phyloP scores from a whole-genome alignment of 1,284 basidiomycete genomes.

The Wolfiporia cocos region DNA sequence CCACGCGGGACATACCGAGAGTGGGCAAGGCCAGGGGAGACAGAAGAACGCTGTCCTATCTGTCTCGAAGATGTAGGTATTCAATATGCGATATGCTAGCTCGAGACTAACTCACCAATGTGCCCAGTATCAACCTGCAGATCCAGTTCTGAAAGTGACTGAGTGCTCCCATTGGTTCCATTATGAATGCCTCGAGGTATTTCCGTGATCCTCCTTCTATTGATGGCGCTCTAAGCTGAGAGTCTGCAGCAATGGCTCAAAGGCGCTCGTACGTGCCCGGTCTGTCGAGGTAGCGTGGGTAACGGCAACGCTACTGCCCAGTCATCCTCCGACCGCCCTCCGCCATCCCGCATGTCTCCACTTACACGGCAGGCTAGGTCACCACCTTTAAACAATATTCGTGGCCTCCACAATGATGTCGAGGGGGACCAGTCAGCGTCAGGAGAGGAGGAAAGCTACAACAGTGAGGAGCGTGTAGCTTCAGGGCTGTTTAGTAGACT shows the following conservation, averaged over 20 bases:
- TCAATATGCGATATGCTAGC: neutral
- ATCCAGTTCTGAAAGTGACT: conserved; percentile 54
- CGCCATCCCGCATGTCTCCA: neutral
- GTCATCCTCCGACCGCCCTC: no score
- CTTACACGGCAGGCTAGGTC: neutral
- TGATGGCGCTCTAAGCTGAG: conserved; percentile 4
- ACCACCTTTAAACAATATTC: neutral
- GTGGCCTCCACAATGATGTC: neutral
- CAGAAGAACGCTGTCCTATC: conserved; percentile 69
- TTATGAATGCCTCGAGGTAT: conserved; percentile 63
- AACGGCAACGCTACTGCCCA: neutral
- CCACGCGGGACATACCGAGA: conserved; percentile 59
- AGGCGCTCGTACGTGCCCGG: conserved; percentile 22
- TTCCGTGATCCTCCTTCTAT: conserved; percentile 13
- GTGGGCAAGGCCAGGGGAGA: conserved; percentile 50
- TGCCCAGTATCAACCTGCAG: conserved; percentile 50
- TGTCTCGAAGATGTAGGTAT: conserved; percentile 70
- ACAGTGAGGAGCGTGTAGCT: neutral
- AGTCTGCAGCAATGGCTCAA: conserved; percentile 23
- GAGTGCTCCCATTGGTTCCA: conserved; percentile 75
- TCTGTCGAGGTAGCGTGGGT: conserved; percentile 19
- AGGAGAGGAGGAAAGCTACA: neutral
- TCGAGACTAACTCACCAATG: conserved; percentile 9
- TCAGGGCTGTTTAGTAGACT: neutral
- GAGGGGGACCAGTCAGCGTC: neutral